Evolutionary conservation across 192 early-diverging fungal species (phyloP).

Genomic region (Gamsiella multidivaricata): DNA sequence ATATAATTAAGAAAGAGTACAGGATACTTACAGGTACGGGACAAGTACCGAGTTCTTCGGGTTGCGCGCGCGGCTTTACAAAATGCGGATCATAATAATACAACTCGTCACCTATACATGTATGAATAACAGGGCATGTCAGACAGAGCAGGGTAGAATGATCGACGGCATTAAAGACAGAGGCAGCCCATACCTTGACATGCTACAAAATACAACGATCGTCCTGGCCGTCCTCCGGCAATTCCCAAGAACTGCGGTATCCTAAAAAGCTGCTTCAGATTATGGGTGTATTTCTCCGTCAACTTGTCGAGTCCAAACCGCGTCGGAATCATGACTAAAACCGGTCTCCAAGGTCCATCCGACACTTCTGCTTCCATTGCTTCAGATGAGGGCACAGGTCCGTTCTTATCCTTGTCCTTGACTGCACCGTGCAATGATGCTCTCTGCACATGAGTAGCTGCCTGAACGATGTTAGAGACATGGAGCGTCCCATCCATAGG

Average conservation of each 20-base stretch:
- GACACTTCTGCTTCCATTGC: background rate
- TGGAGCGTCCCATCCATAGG: conserved; percentile 37
- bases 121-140: background rate
- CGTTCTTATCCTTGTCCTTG: background rate
- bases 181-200: conserved; percentile 37
- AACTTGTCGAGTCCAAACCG: conserved; percentile 33
- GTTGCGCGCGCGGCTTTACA: conserved; percentile 35
- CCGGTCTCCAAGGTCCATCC: conserved; percentile 41
- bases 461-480: conserved; percentile 18
- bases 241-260: conserved; percentile 58
- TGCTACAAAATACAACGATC: conserved; percentile 56
- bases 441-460: conserved; percentile 2
- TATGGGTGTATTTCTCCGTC: conserved; percentile 13
- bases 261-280: conserved; percentile 43
- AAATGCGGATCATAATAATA: conserved; percentile 55
- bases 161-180: background rate
- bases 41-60: conserved; percentile 12
- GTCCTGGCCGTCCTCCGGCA: conserved; percentile 52
- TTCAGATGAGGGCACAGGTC: background rate
- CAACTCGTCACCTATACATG: conserved; percentile 46
- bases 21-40: conserved; percentile 22
- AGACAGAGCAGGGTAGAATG: background rate
- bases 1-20: background rate
- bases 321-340: conserved; percentile 41
- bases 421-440: too few relatives aligned